Evolutionary conservation across 805 yeast genomes (phyloP).

Genomic region (Ascoidea rubescens): DNA sequence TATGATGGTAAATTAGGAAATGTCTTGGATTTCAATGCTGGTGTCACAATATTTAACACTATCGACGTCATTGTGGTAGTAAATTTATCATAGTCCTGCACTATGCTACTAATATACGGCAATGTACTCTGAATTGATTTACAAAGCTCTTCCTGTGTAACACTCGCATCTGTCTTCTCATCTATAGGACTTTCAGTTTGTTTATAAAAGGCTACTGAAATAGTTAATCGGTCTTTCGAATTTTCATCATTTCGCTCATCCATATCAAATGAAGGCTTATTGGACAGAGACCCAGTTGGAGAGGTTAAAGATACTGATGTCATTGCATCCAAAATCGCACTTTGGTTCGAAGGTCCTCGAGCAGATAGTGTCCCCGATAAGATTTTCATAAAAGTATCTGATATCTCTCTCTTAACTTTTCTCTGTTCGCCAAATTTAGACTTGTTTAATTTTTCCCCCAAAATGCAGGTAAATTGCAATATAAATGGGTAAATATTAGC

Average conservation of each 20-base stretch:
- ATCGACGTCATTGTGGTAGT: slow-evolving; percentile 34
- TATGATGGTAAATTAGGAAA: slow-evolving; percentile 26
- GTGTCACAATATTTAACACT: slow-evolving; percentile 36
- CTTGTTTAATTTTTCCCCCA: slow-evolving; percentile 42
- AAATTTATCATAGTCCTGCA: slow-evolving; percentile 51
- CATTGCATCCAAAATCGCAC: slow-evolving; percentile 14
- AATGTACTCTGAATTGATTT: slow-evolving; percentile 25
- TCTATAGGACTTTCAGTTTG: background rate
- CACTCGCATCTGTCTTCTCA: slow-evolving; percentile 4
- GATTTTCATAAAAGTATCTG: slow-evolving; percentile 27
- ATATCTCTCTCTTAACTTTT: slow-evolving; percentile 40
- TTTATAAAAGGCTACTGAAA: slow-evolving; percentile 1
- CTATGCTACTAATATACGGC: slow-evolving; percentile 25
- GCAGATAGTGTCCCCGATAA: slow-evolving; percentile 7
- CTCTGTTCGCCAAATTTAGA: slow-evolving; percentile 50
- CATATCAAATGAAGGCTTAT: slow-evolving; percentile 9
- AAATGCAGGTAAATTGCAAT: slow-evolving; percentile 34
- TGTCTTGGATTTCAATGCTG: slow-evolving; percentile 34
- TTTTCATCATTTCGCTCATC: slow-evolving; percentile 12
- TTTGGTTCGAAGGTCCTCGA: slow-evolving; percentile 20
- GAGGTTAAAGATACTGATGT: slow-evolving; percentile 3
- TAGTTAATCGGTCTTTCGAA: background rate
- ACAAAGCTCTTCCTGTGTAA: slow-evolving; percentile 29
- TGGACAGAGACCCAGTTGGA: slow-evolving; percentile 2
- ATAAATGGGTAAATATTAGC: slow-evolving; percentile 36